phyloP scores from a whole-genome alignment of 345 rosid genomes.

The Camelina sativa region DNA sequence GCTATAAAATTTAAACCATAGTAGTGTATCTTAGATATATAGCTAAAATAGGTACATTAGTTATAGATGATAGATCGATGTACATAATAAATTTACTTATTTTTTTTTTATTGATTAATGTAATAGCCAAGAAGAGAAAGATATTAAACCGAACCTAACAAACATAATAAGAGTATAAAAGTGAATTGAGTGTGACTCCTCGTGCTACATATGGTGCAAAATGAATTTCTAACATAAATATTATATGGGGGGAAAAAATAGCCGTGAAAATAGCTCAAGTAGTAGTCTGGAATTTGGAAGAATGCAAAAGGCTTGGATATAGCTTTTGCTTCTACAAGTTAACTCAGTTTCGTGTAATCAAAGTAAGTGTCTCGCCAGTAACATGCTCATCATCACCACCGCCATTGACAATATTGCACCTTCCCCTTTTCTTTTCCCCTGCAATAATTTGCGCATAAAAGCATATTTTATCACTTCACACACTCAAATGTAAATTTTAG shows the following conservation, averaged over 20 bases:
- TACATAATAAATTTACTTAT: not conserved
- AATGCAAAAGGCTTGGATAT: conserved; percentile 18
- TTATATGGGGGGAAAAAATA: not conserved
- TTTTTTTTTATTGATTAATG: not conserved
- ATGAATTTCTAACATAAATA: conserved; percentile 39
- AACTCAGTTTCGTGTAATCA: conserved; percentile 37
- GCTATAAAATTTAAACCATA: too few relatives aligned
- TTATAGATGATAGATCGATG: not conserved
- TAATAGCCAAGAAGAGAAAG: not conserved
- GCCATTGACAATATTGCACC: conserved; percentile 33
- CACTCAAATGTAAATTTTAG: conserved; percentile 10
- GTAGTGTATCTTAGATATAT: too few relatives aligned
- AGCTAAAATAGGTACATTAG: too few relatives aligned
- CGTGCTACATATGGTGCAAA: conserved; percentile 25
- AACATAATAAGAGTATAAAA: conserved; percentile 2
- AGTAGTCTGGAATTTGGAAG: conserved; percentile 21
- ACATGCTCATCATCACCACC: conserved; percentile 28
- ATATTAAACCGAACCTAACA: not conserved
- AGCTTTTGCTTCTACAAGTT: conserved; percentile 24
- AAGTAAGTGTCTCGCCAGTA: conserved; percentile 39
- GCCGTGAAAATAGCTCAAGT: conserved; percentile 30
- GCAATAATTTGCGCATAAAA: conserved; percentile 24
- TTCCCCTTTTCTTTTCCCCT: conserved; percentile 36
- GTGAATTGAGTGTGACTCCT: conserved; percentile 13
- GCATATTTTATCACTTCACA: conserved; percentile 6